Conservation (phyloP, 352 stramenopile species). For the Pythium aristosporum region DNA sequence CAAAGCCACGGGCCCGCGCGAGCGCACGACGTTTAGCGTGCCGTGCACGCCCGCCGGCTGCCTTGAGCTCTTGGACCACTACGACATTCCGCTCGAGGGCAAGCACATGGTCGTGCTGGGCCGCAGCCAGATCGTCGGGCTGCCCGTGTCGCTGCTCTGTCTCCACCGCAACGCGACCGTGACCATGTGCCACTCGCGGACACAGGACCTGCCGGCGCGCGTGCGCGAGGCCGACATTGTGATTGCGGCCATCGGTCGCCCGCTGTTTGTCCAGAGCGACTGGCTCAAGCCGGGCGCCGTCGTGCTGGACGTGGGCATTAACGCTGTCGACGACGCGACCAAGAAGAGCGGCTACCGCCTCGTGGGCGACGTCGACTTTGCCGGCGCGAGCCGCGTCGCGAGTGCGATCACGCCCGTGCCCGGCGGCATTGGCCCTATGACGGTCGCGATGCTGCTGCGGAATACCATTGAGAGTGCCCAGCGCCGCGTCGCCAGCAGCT, state of each 20-base stretch:
- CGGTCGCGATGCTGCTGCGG: constrained; percentile 91
- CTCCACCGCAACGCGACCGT: constrained; percentile 96
- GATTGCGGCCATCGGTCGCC: constrained; percentile 93
- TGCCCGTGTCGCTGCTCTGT: constrained; percentile 95
- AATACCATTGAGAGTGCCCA: constrained; percentile 72
- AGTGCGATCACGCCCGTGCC: constrained; percentile 97
- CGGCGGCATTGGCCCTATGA: constrained; percentile 97
- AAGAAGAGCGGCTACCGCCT: constrained; percentile 90
- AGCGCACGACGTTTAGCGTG: constrained; percentile 86
- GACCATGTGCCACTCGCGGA: constrained; percentile 97
- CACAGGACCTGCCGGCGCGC: constrained; percentile 75
- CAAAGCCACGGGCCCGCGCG: constrained; percentile 22
- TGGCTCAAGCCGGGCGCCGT: constrained; percentile 97
- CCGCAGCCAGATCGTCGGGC: constrained; percentile 96
- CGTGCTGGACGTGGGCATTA: constrained; percentile 99
- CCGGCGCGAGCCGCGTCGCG: constrained; percentile 76
- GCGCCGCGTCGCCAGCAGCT: constrained; percentile 21
- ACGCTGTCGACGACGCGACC: constrained; percentile 88
- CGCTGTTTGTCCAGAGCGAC: constrained; percentile 91
- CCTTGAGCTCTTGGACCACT: constrained; percentile 93
- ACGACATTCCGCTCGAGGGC: constrained; percentile 88
- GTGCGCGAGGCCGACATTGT: constrained; percentile 95
- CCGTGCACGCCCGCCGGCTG: constrained; percentile 97
- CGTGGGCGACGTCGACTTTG: constrained; percentile 97
- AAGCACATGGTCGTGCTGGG: constrained; percentile 97